Conservation (phyloP, 208 protist genomes). For the Trypanosoma congolense region DNA sequence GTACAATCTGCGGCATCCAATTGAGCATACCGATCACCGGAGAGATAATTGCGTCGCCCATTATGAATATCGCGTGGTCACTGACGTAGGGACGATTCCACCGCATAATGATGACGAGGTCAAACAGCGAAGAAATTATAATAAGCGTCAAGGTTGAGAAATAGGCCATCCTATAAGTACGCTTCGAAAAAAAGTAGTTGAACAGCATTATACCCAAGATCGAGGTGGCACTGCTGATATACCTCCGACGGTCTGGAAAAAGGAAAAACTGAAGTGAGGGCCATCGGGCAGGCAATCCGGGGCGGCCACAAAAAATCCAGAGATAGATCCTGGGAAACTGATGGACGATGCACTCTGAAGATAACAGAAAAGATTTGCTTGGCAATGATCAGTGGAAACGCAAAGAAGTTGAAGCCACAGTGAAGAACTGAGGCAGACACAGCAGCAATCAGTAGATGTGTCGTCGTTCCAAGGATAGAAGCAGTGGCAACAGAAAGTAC, state of each 20-base stretch:
- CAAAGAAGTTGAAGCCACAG: slow-evolving; percentile 53
- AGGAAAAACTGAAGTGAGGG: slow-evolving; percentile 59
- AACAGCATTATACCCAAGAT: slow-evolving; percentile 40
- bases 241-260: slow-evolving; percentile 49
- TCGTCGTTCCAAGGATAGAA: slow-evolving; percentile 34
- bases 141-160: slow-evolving; percentile 26
- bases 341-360: slow-evolving; percentile 26
- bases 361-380: slow-evolving; percentile 67
- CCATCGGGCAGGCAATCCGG: slow-evolving; percentile 33
- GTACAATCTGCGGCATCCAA: slow-evolving; percentile 49
- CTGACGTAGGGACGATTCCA: slow-evolving; percentile 36
- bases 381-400: slow-evolving; percentile 57
- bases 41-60: slow-evolving; percentile 56
- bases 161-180: slow-evolving; percentile 44
- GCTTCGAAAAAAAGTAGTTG: slow-evolving; percentile 50
- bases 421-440: slow-evolving; percentile 35
- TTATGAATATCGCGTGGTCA: slow-evolving; percentile 23
- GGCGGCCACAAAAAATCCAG: slow-evolving; percentile 41
- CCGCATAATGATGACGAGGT: slow-evolving; percentile 60
- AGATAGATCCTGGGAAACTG: slow-evolving; percentile 27
- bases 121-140: slow-evolving; percentile 38
- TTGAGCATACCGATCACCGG: slow-evolving; percentile 39
- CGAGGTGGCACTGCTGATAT: slow-evolving; percentile 38
- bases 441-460: slow-evolving; percentile 30
- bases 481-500: slow-evolving; percentile 41